These are phyloP conservation scores for Clonostachys chloroleuca DNA, from an alignment of 2,329 filamentous ascomycete genomes.

Conservation along the genomic window DNA sequence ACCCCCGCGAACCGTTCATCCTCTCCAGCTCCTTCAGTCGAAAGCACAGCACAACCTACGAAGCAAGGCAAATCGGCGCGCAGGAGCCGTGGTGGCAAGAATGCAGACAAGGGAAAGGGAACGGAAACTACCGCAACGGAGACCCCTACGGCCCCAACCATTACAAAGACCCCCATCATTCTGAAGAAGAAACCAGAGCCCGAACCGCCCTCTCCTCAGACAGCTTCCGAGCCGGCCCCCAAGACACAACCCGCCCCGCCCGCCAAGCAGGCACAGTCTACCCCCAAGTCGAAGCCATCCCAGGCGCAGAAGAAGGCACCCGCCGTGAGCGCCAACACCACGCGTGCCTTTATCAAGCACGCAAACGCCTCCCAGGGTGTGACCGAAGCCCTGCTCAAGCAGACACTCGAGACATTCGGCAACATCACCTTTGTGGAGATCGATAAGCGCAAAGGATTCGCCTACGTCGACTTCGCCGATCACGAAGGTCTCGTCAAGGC, in stretches of 20 bases:
- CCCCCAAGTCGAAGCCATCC: slow-evolving; percentile 12
- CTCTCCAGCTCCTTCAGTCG: slow-evolving; percentile 9
- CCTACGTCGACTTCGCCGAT: slow-evolving; percentile 84
- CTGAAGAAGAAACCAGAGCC: slow-evolving; percentile 34
- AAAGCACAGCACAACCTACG: not conserved
- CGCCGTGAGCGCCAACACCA: slow-evolving; percentile 34
- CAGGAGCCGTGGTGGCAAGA: slow-evolving; percentile 28
- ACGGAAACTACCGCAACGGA: slow-evolving; percentile 20
- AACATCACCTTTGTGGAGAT: slow-evolving; percentile 78
- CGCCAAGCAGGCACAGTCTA: slow-evolving; percentile 26
- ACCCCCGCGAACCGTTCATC: slow-evolving; percentile 6
- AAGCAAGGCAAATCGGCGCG: slow-evolving; percentile 11
- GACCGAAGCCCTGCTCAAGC: slow-evolving; percentile 73
- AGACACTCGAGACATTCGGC: slow-evolving; percentile 71
- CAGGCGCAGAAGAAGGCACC: slow-evolving; percentile 22
- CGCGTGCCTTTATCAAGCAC: slow-evolving; percentile 74
- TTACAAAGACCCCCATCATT: slow-evolving; percentile 26
- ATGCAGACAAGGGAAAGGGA: slow-evolving; percentile 29
- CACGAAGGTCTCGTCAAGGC: slow-evolving; percentile 71
- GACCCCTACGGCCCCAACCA: slow-evolving; percentile 9
- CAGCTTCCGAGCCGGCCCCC: not conserved
- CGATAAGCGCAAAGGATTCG: slow-evolving; percentile 91
- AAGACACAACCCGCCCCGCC: slow-evolving; percentile 5
- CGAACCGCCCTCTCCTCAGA: slow-evolving; percentile 1
- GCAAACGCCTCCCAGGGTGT: slow-evolving; percentile 88